Conservation (phyloP, 768 basidiomycete species). For the Collybia nuda region DNA sequence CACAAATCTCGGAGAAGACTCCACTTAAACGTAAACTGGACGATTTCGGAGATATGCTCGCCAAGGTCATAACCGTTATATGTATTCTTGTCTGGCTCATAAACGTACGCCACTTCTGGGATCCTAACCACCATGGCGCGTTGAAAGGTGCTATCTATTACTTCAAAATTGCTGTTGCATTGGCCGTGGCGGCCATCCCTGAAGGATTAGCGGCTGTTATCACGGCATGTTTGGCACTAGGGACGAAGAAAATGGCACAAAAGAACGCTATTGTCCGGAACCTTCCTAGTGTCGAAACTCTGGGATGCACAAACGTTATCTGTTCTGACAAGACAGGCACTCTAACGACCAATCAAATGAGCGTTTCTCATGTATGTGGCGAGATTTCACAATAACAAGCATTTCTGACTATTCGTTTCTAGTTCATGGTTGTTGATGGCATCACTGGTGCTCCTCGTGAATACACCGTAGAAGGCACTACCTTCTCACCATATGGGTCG, state of each 20-base stretch:
- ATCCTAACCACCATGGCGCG: constrained; percentile 87
- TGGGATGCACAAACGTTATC: constrained; percentile 97
- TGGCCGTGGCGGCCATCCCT: constrained; percentile 98
- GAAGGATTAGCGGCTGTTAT: constrained; percentile 99
- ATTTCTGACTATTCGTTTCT: constrained; percentile 5
- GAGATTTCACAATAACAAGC: no score
- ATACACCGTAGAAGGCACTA: constrained; percentile 87
- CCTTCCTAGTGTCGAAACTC: constrained; percentile 93
- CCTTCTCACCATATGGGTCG: constrained; percentile 83
- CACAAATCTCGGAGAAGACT: constrained; percentile 94
- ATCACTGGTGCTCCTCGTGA: constrained; percentile 52
- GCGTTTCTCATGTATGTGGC: constrained; percentile 70
- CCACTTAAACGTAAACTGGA: constrained; percentile 96
- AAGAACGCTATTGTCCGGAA: constrained; percentile 98
- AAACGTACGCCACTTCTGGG: constrained; percentile 95
- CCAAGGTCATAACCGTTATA: constrained; percentile 96
- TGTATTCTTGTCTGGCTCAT: constrained; percentile 98
- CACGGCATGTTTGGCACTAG: constrained; percentile 93
- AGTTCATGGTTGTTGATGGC: constrained; percentile 78
- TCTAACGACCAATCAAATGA: constrained; percentile 97
- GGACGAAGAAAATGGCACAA: constrained; percentile 99
- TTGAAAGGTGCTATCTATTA: constrained; percentile 97
- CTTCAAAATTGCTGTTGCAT: constrained; percentile 98
- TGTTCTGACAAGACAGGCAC: constrained; percentile 99
- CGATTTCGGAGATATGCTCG: constrained; percentile 96